A percentile compares a stretch with the other conserved stretches of the same genome.
These are phyloP conservation scores for Limonium bicolor DNA, from an alignment of 148 eudicot genomes.

Conservation along the genomic window DNA sequence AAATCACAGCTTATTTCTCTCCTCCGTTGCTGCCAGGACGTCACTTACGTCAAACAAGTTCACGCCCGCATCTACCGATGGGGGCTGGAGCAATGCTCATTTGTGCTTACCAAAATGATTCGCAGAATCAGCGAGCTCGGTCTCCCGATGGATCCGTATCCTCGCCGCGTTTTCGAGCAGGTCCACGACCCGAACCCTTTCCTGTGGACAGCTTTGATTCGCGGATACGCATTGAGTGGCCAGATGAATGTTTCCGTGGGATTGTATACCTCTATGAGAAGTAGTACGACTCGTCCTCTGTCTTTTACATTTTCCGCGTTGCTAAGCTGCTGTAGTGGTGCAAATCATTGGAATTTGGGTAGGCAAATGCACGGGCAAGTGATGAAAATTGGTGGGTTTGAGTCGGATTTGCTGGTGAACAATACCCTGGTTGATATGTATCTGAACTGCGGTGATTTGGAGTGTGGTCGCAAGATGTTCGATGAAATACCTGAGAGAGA, in stretches of 20 bases:
- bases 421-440: slow-evolving; percentile 37
- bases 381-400: slow-evolving; percentile 32
- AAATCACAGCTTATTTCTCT: slow-evolving; percentile 17
- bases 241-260: slow-evolving; percentile 8
- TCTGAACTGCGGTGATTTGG: slow-evolving; percentile 29
- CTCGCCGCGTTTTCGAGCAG: slow-evolving; percentile 17
- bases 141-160: slow-evolving; percentile 14
- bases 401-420: slow-evolving; percentile 20
- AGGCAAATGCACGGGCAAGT: slow-evolving; percentile 29
- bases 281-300: slow-evolving; percentile 11
- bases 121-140: slow-evolving; percentile 26
- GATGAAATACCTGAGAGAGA: slow-evolving; percentile 49
- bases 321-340: slow-evolving; percentile 23
- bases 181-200: slow-evolving; percentile 26
- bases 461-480: slow-evolving; percentile 29
- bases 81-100: slow-evolving; percentile 24
- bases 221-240: slow-evolving; percentile 25
- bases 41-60: slow-evolving; percentile 17
- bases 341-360: slow-evolving; percentile 18
- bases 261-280: slow-evolving; percentile 24
- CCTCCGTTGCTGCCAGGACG: slow-evolving; percentile 15
- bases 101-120: slow-evolving; percentile 28
- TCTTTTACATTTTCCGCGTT: slow-evolving; percentile 34
- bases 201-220: slow-evolving; percentile 38
- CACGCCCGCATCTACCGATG: slow-evolving; percentile 25